These are phyloP conservation scores for Petasospora fabianii DNA, from an alignment of 1,139 yeast species.

Conservation along the genomic window DNA sequence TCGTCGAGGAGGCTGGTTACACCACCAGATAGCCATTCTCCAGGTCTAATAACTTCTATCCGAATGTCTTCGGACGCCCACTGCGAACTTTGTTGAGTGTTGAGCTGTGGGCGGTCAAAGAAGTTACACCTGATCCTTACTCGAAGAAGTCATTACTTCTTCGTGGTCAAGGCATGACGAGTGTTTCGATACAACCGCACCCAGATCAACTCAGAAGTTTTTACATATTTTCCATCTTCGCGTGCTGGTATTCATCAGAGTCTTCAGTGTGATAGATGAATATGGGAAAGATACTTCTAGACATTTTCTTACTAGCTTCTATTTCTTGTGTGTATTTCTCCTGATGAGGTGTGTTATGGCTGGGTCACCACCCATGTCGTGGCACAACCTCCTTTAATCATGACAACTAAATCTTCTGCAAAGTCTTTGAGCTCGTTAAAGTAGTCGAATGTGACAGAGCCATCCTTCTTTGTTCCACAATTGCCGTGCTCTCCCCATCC, in stretches of 20 bases:
- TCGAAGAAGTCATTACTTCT: too few relatives aligned
- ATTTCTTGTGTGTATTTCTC: too few relatives aligned
- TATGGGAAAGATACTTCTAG: conserved; percentile 78
- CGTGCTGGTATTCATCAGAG: conserved; percentile 37
- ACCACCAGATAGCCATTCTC: neutral
- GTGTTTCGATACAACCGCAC: conserved; percentile 55
- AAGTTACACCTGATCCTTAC: conserved; percentile 11
- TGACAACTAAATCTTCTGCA: conserved; percentile 27
- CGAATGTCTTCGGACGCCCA: conserved; percentile 21
- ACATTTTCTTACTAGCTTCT: conserved; percentile 42
- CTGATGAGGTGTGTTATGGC: neutral
- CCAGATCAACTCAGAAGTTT: conserved; percentile 53
- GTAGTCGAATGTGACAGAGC: conserved; percentile 37
- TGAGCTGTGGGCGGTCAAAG: conserved; percentile 18
- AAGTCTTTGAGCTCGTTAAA: conserved; percentile 33
- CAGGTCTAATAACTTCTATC: neutral
- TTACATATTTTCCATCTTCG: conserved; percentile 81
- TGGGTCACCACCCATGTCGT: conserved; percentile 37
- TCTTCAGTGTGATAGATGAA: conserved; percentile 52
- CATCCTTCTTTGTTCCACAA: conserved; percentile 51
- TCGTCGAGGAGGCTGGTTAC: neutral
- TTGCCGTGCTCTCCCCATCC: conserved; percentile 99
- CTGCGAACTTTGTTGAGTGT: too few relatives aligned
- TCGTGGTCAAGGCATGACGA: conserved; percentile 13
- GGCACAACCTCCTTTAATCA: conserved; percentile 46